Conservation (phyloP, 73 alveolate species). For the Stentor roeselii region DNA sequence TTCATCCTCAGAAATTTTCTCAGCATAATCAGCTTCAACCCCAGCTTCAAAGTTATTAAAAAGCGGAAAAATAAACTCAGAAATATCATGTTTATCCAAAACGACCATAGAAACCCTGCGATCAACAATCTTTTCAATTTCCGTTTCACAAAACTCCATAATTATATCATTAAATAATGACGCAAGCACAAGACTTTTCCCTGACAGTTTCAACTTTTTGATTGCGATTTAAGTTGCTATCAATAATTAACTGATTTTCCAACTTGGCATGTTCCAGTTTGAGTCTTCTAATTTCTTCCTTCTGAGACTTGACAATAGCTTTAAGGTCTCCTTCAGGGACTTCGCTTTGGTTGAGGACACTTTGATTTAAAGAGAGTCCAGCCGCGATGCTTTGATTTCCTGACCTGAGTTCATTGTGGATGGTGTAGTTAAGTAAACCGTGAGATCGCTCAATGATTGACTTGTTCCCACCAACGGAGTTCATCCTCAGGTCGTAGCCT, state of each 20-base stretch:
- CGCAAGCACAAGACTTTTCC: slow-evolving; percentile 2
- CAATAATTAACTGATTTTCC: not conserved
- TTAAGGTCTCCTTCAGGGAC: not conserved
- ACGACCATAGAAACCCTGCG: no score
- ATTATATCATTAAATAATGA: not conserved
- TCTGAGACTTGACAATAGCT: not conserved
- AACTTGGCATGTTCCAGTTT: not conserved
- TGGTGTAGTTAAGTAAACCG: not conserved
- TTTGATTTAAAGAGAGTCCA: no score
- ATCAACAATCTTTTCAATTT: no score
- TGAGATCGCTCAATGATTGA: not conserved
- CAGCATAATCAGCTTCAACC: not conserved
- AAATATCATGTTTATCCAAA: not conserved
- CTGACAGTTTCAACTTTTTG: not conserved
- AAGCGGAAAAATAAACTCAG: not conserved
- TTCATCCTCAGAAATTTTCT: not conserved
- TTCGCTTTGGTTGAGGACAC: no score
- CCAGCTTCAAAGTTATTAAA: not conserved
- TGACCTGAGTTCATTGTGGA: not conserved
- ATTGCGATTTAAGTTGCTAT: not conserved
- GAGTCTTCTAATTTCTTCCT: not conserved
- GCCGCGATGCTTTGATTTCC: not conserved
- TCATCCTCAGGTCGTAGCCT: not conserved
- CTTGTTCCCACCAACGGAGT: no score
- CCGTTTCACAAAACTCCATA: no score